Evolutionary conservation across 139 green algal species (phyloP), one percentile per base, ranked within the genome.

Genomic region (Chlorella sorokiniana): DNA sequence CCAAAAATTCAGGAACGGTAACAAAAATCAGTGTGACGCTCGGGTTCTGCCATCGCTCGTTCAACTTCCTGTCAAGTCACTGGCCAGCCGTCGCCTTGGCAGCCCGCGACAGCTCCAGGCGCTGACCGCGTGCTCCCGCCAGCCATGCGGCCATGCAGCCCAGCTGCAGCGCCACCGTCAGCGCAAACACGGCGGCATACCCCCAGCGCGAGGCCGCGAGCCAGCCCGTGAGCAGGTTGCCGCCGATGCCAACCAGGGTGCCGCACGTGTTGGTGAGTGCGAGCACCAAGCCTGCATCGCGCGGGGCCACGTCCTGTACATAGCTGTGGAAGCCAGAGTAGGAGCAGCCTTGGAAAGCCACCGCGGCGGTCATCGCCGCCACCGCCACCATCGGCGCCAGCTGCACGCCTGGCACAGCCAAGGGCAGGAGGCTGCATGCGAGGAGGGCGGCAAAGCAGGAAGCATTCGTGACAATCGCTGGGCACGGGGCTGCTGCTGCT

Each of bases 261-360:
- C 81, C 83, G 52, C 82, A 91, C n/a, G 73, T 92, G 85, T 96
- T 95, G 45, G 92, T 96, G n/a, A 94, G 51, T 52, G 88, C 89
- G 31, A 93, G 85, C 65, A 96, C 42, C 44, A 95, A 95, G 5
- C 77, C 73, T 23, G 52, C 52, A 52, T n/a, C 18, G 5, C 5
- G 4, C 22, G 37, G 65, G 38, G 65, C 59, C 7, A 31, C 22
- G 9, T 67, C 59, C 59, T 67, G 59, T 7, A 67, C 59, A 37
- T 10, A n/a, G 25, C 59, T 16, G 65, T 52, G 20, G 20, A 25
- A n/a, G 37, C 92, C 92, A 2, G 84, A 83, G 76, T 94, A 96
- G 75, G 69, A 87, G 63, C 91, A 90, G 5, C 85, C 87, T 75
- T 95, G 91, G 69, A 85, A 91, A 18, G 59, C 69, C 7, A 90